Evolutionary conservation across 768 basidiomycete species (phyloP), one percentile per base, ranked within the genome.

Genomic region (Collybia sp.): DNA sequence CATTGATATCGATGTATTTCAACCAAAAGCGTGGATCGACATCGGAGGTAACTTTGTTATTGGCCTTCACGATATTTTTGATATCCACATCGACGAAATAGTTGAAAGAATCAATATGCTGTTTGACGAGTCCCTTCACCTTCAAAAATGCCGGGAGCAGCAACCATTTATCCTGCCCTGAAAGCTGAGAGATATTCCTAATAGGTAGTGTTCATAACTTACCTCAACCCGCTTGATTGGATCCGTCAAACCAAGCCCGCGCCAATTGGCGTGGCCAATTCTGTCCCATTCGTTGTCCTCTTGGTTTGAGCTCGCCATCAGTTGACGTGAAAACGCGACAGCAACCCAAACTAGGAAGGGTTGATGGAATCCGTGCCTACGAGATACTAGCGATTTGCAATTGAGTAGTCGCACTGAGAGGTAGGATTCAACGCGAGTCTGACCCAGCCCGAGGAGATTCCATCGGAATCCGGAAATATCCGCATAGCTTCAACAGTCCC

Each of bases 101-200:
- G 70, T 97, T 97, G 82, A 93, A 98, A 6, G 93, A 96, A 65
- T 97, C 96, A 55, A 97, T 89, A 61, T 99, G 96, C 61, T 98
- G 96, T 70, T 98, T 98, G 50, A 99, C 96, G 12, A 99, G 83
- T 48, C 96, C 96, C 59, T 99, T 99, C 50, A 96, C 91, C 67
- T 94, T 88, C 43, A 99, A 75, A 59, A 98, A 99, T 9, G 94
- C 95, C 1, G 96, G 96, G 2, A 99, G 72, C 9, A 99, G 71
- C 15, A 96, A 80, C 96, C 96, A 99, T 83, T 99, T 99, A 63
- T 99, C 96, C 94, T 96, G 30, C 12, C 41, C 42, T 44, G 47
- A 30, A 52, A 49, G 45, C 43, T 31, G 18, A 45, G 15, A 50
- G 40, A 30, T 30, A 19, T 42, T 20, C n/a, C 30, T 46, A 13